A percentile compares a stretch with the other conserved stretches of the same genome.
Evolutionary conservation across 1,284 basidiomycete species (phyloP).

Genomic region (Ceratobasidium sp.): DNA sequence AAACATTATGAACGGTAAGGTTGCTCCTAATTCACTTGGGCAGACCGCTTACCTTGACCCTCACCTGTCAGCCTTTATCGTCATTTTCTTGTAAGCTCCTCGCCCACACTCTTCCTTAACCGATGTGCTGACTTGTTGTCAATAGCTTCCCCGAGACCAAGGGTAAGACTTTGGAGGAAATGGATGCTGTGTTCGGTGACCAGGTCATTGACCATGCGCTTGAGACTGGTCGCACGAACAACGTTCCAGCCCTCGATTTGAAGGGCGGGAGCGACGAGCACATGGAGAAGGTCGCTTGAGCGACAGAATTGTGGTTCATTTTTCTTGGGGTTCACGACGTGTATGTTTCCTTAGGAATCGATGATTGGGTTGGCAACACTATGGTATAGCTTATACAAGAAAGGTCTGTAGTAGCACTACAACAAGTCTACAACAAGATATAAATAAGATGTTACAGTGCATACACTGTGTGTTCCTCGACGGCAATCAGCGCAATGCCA

Average conservation of each 20-base stretch:
- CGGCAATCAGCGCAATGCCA: conserved; percentile 13
- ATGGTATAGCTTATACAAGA: neutral
- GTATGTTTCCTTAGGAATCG: neutral
- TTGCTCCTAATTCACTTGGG: neutral
- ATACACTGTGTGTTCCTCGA: neutral
- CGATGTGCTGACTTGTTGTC: neutral
- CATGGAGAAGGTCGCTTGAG: conserved; percentile 18
- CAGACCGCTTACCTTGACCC: neutral
- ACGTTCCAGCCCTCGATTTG: conserved; percentile 12
- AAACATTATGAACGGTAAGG: conserved; percentile 31
- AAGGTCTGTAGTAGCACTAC: neutral
- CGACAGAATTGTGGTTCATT: neutral
- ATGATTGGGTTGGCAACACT: neutral
- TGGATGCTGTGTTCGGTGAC: conserved; percentile 47
- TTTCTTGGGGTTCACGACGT: neutral
- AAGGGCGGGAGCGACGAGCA: conserved; percentile 29
- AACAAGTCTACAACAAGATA: conserved; percentile 5
- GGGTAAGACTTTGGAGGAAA: conserved; percentile 49
- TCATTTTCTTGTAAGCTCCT: conserved; percentile 8
- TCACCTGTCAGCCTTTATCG: conserved; percentile 2
- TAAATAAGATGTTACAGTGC: conserved; percentile 15
- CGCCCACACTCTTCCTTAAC: neutral
- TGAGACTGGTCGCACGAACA: conserved; percentile 33
- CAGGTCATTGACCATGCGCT: conserved; percentile 39
- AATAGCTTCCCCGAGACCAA: conserved; percentile 50